Evolutionary conservation across 2,329 filamentous ascomycete species (phyloP).

Genomic region (Catunica adiposa): DNA sequence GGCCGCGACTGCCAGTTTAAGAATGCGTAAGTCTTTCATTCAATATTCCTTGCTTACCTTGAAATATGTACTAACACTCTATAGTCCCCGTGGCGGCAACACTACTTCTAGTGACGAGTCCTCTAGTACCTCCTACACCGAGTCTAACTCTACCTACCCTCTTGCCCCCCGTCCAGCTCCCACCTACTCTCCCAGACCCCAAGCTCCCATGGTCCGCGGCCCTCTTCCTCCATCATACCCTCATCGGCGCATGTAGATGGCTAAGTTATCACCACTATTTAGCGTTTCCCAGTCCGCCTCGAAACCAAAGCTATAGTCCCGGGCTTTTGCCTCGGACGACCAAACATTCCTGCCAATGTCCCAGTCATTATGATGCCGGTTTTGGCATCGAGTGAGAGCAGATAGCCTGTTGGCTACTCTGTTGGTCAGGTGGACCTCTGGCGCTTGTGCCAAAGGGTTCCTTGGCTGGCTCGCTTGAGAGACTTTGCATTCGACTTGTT

Average conservation of each 20-base stretch:
- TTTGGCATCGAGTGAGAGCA: neutral
- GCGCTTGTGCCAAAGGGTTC: neutral
- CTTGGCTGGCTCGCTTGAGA: neutral
- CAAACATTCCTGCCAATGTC: neutral
- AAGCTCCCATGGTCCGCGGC: neutral
- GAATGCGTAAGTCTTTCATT: conserved; percentile 53
- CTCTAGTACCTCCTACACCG: neutral
- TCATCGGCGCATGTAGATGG: neutral
- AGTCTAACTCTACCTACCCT: neutral
- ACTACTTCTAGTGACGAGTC: neutral
- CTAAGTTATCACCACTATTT: neutral
- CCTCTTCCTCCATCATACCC: neutral
- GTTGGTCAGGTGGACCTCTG: neutral
- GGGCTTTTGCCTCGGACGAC: neutral
- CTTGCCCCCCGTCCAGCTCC: neutral
- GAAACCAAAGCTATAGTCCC: neutral
- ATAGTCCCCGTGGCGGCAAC: conserved; percentile 2
- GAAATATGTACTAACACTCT: neutral
- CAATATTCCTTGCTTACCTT: neutral
- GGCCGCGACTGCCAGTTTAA: conserved; percentile 72
- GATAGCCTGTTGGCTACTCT: neutral
- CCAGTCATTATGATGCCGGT: neutral
- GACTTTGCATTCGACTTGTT: neutral
- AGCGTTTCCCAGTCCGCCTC: neutral
- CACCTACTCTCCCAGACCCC: neutral